Evolutionary conservation across 768 basidiomycete genomes (phyloP).

Genomic region (Trametes gibbosa): DNA sequence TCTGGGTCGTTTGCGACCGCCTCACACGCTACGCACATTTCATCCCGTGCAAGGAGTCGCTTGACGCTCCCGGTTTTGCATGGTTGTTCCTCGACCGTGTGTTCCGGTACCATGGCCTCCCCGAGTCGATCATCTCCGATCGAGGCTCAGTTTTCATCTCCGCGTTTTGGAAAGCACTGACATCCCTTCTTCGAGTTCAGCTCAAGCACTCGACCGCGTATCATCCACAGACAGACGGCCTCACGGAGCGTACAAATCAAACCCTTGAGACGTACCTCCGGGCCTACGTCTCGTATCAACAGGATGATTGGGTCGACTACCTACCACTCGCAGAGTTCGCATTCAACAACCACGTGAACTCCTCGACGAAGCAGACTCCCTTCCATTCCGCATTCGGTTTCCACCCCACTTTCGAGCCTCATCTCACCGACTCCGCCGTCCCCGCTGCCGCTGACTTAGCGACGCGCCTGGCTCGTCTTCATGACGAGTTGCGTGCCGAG

Average conservation of each 20-base stretch:
- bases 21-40: background rate
- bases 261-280: slow-evolving; percentile 32
- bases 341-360: background rate
- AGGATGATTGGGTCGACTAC: background rate
- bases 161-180: slow-evolving; percentile 10
- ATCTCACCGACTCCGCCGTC: slow-evolving; percentile 29
- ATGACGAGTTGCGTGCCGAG: slow-evolving; percentile 34
- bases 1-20: background rate
- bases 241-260: slow-evolving; percentile 39
- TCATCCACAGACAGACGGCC: slow-evolving; percentile 38
- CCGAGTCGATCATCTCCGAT: slow-evolving; percentile 18
- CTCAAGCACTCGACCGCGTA: background rate
- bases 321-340: background rate
- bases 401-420: slow-evolving; percentile 28
- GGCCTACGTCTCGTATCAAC: background rate
- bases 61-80: background rate
- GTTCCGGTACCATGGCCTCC: slow-evolving; percentile 3
- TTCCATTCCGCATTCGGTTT: slow-evolving; percentile 1
- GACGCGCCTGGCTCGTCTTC: slow-evolving; percentile 29
- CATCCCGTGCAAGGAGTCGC: background rate
- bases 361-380: background rate
- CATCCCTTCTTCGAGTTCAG: background rate
- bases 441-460: slow-evolving; percentile 35
- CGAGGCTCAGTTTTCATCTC: slow-evolving; percentile 17
- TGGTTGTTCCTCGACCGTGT: background rate